phyloP scores from a whole-genome alignment of 2,329 filamentous ascomycete genomes.

The Tolypocladium tundrense region DNA sequence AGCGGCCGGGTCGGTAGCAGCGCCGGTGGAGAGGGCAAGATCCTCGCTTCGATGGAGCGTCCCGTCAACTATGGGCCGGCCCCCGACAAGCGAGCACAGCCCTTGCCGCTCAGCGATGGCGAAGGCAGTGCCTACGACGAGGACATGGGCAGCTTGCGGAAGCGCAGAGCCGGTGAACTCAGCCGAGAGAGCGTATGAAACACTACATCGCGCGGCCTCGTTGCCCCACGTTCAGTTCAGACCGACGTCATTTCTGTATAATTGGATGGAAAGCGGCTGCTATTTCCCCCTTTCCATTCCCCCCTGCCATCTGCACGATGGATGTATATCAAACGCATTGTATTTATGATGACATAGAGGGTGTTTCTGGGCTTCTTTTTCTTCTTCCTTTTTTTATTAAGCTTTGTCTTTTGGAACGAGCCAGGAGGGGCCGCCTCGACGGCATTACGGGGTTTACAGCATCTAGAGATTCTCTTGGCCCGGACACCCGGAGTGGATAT shows the following conservation, averaged over 20 bases:
- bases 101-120: conserved; percentile 34
- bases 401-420: background rate
- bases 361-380: background rate
- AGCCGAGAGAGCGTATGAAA: conserved; percentile 36
- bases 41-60: conserved; percentile 28
- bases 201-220: background rate
- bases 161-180: conserved; percentile 22
- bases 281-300: background rate
- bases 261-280: background rate
- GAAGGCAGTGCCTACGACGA: conserved; percentile 35
- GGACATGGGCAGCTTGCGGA: conserved; percentile 22
- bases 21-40: conserved; percentile 20
- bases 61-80: conserved; percentile 1
- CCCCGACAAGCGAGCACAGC: conserved; percentile 19
- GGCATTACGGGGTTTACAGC: background rate
- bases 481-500: background rate
- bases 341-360: background rate
- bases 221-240: background rate
- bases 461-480: background rate
- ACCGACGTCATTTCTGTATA: no score
- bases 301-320: background rate
- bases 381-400: no score
- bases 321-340: background rate
- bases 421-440: background rate
- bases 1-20: conserved; percentile 15